Evolutionary conservation across 495 filamentous ascomycete species (phyloP), one percentile per base, ranked within the genome.

Genomic region (Neurospora sp.): DNA sequence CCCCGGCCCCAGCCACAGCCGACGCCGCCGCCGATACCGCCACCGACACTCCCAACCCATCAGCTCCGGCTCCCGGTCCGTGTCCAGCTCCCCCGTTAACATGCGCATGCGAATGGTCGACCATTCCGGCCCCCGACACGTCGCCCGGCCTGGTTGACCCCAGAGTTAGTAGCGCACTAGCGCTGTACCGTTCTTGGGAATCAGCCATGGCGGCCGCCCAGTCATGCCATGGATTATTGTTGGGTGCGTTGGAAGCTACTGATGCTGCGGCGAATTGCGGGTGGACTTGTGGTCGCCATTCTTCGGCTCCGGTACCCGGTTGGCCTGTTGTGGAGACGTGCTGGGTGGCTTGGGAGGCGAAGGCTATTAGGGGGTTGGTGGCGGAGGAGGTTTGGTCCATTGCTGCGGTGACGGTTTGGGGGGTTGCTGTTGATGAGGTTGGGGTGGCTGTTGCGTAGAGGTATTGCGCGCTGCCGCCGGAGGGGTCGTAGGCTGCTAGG

Each of bases 181-280:
- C 82, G 69, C 83, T 84, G 75, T 82, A 85, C 36, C 82, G 78
- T 19, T 85, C 83, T 40, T 84, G 83, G 36, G 75, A 85, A 75
- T 84, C 83, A 15, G 82, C 81, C 13, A 86, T 82, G 42, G 84
- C 84, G 0, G 82, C 81, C 8, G 84, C 83, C 84, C 84, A 86
- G 73, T 85, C 82, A 10, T 85, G 81, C 84, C 84, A 86, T 2
- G 83, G 78, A 69, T 85, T 86, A 2, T 45, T 11, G 39, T 40
- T 28, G 15, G 45, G 21, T 75, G 77, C 28, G 74, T 54, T 74
- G 77, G 72, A 15, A 77, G 74, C 69, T 75, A 69, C 21, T 15
- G 71, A 73, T 7, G 73, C 75, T 31, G 72, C 45, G 4, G 71
- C 73, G 3, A 34, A 66, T 5, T 74, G 80, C 10, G 62, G 73